These are phyloP conservation scores for Oryza punctata DNA, from an alignment of 176 grass and related monocot species.

Conservation along the genomic window DNA sequence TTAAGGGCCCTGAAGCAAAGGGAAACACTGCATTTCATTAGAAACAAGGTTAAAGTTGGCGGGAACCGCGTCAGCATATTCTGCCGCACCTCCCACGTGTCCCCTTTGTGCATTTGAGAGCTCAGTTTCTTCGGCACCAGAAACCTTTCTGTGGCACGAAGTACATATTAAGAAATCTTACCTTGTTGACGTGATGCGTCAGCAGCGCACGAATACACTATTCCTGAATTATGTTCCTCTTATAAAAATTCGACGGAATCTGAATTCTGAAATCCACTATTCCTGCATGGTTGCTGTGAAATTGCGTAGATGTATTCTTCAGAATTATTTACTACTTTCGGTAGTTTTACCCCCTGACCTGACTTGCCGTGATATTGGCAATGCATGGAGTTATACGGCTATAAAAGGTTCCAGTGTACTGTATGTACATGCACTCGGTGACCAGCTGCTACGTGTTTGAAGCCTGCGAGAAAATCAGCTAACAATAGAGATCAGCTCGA, in stretches of 20 bases:
- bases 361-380: no score
- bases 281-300: not conserved
- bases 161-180: not conserved
- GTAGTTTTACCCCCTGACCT: no score
- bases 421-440: no score
- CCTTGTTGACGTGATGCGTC: not conserved
- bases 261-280: not conserved
- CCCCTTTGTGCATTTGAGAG: not conserved
- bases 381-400: not conserved
- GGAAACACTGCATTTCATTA: not conserved
- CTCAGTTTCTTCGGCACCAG: not conserved
- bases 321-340: not conserved
- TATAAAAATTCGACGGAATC: not conserved
- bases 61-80: not conserved
- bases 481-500: not conserved
- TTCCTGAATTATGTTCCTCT: not conserved
- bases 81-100: not conserved
- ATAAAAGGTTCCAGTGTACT: not conserved
- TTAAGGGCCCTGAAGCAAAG: no score
- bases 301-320: not conserved
- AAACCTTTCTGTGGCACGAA: not conserved
- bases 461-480: not conserved
- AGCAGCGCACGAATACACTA: not conserved
- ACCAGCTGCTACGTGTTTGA: not conserved
- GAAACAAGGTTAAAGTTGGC: not conserved